Conservation (phyloP, 352 stramenopile genomes). For the Globisporangium apiculatum region DNA sequence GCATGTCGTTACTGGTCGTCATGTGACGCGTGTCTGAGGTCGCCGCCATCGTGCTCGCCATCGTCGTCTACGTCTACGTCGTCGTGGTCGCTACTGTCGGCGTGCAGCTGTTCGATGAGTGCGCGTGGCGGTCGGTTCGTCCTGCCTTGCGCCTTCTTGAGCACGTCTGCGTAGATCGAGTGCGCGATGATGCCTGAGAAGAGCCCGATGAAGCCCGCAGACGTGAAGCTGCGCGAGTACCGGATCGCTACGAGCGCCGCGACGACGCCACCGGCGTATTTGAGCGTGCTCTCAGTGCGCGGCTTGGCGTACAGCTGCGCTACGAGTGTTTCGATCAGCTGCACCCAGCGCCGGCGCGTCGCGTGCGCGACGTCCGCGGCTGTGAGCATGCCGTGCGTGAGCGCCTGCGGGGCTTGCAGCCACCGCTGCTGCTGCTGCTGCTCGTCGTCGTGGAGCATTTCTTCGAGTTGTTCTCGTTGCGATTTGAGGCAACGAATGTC, state of each 20-base stretch:
- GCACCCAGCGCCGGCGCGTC: constrained; percentile 17
- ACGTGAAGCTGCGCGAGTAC: constrained; percentile 53
- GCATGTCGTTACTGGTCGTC: background rate
- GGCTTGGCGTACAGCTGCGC: constrained; percentile 21
- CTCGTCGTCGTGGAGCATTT: background rate
- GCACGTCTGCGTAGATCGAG: constrained; percentile 64
- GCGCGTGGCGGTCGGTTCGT: background rate
- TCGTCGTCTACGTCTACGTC: background rate
- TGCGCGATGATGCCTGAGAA: constrained; percentile 62
- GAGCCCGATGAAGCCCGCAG: constrained; percentile 48
- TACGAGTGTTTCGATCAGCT: constrained; percentile 14
- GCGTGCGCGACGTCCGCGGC: constrained; percentile 12
- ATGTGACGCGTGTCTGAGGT: background rate
- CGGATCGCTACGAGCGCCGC: constrained; percentile 51
- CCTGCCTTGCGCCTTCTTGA: constrained; percentile 23
- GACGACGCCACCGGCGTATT: constrained; percentile 48
- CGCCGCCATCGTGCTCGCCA: background rate
- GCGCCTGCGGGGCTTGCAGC: background rate
- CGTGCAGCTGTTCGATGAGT: constrained; percentile 8
- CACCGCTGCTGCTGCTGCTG: background rate
- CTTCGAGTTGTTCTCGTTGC: background rate
- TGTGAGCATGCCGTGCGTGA: constrained; percentile 7
- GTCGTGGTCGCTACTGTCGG: constrained; percentile 5
- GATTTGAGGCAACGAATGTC: no score
- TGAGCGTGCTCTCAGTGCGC: constrained; percentile 44